Evolutionary conservation across 305 asterid species (phyloP), one percentile per base, ranked within the genome.

Genomic region (Ajuga reptans): DNA sequence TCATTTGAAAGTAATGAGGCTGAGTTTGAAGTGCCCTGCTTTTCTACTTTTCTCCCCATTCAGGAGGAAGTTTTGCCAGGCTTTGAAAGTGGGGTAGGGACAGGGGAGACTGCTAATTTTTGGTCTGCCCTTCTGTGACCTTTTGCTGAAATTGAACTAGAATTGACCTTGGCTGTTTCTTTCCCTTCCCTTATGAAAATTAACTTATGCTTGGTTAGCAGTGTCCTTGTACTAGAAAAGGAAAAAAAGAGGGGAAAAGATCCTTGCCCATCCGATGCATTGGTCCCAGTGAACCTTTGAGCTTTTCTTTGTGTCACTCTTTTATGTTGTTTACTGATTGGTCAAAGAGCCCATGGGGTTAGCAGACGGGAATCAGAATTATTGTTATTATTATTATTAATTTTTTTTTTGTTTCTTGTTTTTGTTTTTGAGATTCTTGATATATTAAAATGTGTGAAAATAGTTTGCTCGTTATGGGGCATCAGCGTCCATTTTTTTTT

Each of bases 131-230:
- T 59, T 51, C 31, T 29, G 39, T 54, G 59, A 27, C 53, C 39
- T 68, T 55, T 34, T 67, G 36, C 65, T 55, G 54, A 29, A 43
- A 39, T 55, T 49, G 50, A 31, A 24, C 33, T 18, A 9, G 2
- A 0, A 7, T 59, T 60, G 65, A 18, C 69, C 58, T 17, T 12
- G 24, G 50, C 12, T 59, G 11, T 61, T 39, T 43, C 3, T 53
- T 62, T 53, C 59, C 70, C 63, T 52, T 72, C 4, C 14, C 60
- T 46, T 14, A 27, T 9, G 55, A 54, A 27, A n/a, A 12, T 68
- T 8, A 2, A 51, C 63, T 46, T 56, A 7, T 18, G 29, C 31
- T 47, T 55, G 27, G 31, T 37, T 4, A 36, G 21, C 45, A 4
- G 36, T 5, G 29, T 17, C 62, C 36, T 76, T 52, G 29, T 31